Percentiles rank a stretch among this genome's conserved stretches.
These are phyloP conservation scores for Paracoccidioides lutzii DNA, from an alignment of 2,329 filamentous ascomycete species.

Conservation along the genomic window DNA sequence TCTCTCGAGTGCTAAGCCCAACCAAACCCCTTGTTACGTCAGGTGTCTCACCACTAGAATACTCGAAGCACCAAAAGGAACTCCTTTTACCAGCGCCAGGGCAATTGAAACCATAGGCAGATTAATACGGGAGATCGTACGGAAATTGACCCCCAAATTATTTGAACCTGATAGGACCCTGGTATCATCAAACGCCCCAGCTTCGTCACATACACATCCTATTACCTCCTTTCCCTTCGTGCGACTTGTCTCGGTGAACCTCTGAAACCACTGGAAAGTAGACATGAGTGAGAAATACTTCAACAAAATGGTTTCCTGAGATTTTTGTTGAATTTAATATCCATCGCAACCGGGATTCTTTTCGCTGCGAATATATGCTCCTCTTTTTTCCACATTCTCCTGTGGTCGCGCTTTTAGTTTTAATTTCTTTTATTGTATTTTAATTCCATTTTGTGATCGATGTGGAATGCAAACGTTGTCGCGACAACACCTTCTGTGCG, in stretches of 20 bases:
- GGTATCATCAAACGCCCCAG: neutral
- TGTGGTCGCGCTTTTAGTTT: too few species aligned
- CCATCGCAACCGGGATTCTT: neutral
- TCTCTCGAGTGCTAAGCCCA: too few species aligned
- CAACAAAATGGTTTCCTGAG: neutral
- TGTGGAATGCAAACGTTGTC: slow-evolving; percentile 2
- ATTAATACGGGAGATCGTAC: neutral
- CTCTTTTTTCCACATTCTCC: neutral
- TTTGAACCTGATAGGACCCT: neutral
- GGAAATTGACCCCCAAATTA: neutral
- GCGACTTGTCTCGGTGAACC: neutral
- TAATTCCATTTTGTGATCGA: neutral
- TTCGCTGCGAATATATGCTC: neutral
- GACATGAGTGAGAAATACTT: neutral
- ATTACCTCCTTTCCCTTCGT: neutral
- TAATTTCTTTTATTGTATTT: neutral
- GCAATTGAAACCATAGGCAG: neutral
- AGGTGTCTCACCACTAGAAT: neutral
- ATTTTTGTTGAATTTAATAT: neutral
- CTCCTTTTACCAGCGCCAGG: neutral
- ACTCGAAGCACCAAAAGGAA: neutral
- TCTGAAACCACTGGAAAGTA: neutral
- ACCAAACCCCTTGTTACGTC: too few species aligned
- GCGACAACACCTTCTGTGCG: slow-evolving; percentile 1
- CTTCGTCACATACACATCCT: neutral